Evolutionary conservation across 2,329 filamentous ascomycete species (phyloP).

Genomic region (Fusarium domesticum): DNA sequence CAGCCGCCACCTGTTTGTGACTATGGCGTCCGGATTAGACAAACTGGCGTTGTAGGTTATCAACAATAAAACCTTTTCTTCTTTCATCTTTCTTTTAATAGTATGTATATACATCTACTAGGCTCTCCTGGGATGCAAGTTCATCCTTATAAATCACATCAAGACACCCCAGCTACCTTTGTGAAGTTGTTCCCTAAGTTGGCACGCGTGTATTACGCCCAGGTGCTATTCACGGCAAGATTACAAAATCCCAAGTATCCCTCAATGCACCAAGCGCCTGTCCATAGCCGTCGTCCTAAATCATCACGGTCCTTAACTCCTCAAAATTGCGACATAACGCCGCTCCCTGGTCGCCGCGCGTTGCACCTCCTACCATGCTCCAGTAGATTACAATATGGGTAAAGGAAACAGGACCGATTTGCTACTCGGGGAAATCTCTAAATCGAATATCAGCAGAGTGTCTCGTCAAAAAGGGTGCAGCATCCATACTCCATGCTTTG

Average conservation of each 20-base stretch:
- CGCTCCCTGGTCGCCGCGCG: slow-evolving; percentile 14
- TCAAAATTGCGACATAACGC: slow-evolving; percentile 6
- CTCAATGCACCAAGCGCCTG: not conserved
- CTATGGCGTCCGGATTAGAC: not conserved
- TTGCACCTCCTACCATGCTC: slow-evolving; percentile 17
- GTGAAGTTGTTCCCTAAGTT: too few species aligned
- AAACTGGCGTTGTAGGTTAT: not conserved
- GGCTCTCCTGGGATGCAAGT: not conserved
- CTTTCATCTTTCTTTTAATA: not conserved
- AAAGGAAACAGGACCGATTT: not conserved
- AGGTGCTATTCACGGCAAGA: not conserved
- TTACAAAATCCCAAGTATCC: not conserved
- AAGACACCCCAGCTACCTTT: too few species aligned
- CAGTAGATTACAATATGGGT: not conserved
- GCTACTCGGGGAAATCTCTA: slow-evolving; percentile 36
- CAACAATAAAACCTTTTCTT: not conserved
- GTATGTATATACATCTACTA: not conserved
- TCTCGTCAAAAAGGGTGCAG: not conserved
- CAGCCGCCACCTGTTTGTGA: not conserved
- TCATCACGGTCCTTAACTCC: not conserved
- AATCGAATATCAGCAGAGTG: slow-evolving; percentile 6
- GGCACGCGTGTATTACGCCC: not conserved
- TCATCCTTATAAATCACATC: too few species aligned
- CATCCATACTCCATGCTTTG: slow-evolving; percentile 57
- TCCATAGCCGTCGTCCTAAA: not conserved